phyloP scores from a whole-genome alignment of 495 filamentous ascomycete genomes.

The Aspergillus funiculosus region DNA sequence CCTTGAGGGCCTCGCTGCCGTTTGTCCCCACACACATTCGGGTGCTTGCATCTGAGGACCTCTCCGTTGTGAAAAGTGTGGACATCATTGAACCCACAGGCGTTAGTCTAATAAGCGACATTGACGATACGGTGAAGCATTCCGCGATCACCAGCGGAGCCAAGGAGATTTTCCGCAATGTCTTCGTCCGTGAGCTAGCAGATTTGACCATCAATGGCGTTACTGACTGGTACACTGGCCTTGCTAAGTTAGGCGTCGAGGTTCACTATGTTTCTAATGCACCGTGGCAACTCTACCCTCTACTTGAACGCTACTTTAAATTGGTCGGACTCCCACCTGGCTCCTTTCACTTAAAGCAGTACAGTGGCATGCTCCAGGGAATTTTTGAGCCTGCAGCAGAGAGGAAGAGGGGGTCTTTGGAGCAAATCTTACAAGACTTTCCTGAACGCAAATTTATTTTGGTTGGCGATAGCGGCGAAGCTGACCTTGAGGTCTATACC shows the following conservation, averaged over 20 bases:
- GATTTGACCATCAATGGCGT: constrained; percentile 84
- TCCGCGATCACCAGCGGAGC: constrained; percentile 82
- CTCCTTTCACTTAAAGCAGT: constrained; percentile 91
- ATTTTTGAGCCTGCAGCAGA: constrained; percentile 98
- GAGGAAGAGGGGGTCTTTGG: constrained; percentile 80
- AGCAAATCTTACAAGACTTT: constrained; percentile 82
- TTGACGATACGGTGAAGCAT: constrained; percentile 97
- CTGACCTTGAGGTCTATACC: constrained; percentile 94
- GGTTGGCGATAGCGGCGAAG: constrained; percentile 92
- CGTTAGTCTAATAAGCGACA: constrained; percentile 91
- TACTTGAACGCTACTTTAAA: constrained; percentile 77
- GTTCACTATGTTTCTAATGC: constrained; percentile 92
- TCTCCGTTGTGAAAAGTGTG: constrained; percentile 73
- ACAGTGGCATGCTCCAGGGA: constrained; percentile 90
- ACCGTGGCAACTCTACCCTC: constrained; percentile 91
- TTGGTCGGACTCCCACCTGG: constrained; percentile 74
- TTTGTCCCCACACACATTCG: constrained; percentile 88
- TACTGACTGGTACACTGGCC: constrained; percentile 74
- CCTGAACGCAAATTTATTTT: constrained; percentile 84
- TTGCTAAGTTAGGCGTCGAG: constrained; percentile 73
- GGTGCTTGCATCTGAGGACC: constrained; percentile 76
- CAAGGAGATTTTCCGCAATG: constrained; percentile 91
- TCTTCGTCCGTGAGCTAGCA: constrained; percentile 77
- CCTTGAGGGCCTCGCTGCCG: constrained; percentile 65
- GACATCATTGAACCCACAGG: constrained; percentile 71